Evolutionary conservation across 805 yeast genomes (phyloP).

Genomic region (Nakazawaea populi): DNA sequence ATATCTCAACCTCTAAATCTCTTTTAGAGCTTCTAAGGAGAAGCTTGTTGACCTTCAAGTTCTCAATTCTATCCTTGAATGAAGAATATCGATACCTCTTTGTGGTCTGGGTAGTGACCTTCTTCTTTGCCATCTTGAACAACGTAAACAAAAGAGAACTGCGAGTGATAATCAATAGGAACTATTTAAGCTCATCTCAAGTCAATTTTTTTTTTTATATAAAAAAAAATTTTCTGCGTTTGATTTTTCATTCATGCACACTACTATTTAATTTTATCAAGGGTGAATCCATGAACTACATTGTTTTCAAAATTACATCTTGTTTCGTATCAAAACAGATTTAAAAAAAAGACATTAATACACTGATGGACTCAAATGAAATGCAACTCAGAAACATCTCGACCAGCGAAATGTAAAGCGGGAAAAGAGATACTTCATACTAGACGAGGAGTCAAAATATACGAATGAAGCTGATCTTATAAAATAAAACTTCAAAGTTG

Average conservation of each 20-base stretch:
- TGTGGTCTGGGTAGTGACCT: constrained; percentile 45
- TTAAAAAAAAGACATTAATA: too few relatives aligned
- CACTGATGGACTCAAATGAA: too few relatives aligned
- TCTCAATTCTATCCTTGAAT: constrained; percentile 79
- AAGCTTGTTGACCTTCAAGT: constrained; percentile 73
- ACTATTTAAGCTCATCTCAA: constrained; percentile 6
- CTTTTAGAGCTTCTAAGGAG: constrained; percentile 45
- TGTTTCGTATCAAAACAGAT: neutral
- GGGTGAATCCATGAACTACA: too few relatives aligned
- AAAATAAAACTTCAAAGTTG: too few relatives aligned
- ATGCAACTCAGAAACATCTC: neutral
- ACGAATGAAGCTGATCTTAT: neutral
- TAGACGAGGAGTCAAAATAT: neutral
- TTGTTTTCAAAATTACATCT: neutral
- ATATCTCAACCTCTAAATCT: constrained; percentile 66
- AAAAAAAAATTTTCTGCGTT: constrained; percentile 3
- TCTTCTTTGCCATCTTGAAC: constrained; percentile 25
- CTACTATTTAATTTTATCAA: neutral
- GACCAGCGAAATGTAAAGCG: neutral
- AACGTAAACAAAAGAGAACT: too few relatives aligned
- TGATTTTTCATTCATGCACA: constrained; percentile 4
- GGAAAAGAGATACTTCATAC: neutral
- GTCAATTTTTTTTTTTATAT: neutral
- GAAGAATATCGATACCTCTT: constrained; percentile 64
- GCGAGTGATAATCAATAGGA: neutral